Evolutionary conservation across 1,139 yeast species (phyloP).

Genomic region (Saccharomyces uvarum): DNA sequence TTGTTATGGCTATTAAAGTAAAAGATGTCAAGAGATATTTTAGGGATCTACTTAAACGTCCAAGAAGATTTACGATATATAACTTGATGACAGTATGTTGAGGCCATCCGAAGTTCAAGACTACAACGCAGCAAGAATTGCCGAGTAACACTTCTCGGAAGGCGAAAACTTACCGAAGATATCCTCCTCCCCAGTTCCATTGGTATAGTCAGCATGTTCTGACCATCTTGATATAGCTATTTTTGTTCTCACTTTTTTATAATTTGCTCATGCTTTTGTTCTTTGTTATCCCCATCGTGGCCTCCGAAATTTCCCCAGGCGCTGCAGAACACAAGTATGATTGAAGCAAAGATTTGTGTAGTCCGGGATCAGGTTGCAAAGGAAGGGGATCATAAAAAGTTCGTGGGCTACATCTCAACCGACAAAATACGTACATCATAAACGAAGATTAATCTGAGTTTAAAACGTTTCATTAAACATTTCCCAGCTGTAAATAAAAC

Average conservation of each 20-base stretch:
- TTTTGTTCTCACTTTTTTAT: neutral
- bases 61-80: too few relatives aligned
- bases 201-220: neutral
- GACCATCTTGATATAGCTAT: neutral
- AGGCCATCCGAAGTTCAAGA: neutral
- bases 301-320: constrained; percentile 1
- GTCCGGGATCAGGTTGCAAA: neutral
- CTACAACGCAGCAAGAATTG: neutral
- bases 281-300: constrained; percentile 2
- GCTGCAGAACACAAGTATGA: neutral
- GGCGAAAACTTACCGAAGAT: neutral
- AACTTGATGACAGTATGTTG: neutral
- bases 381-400: neutral
- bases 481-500: neutral
- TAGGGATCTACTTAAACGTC: neutral
- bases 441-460: neutral
- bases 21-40: neutral
- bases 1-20: neutral
- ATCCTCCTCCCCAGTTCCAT: neutral
- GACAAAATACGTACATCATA: too few relatives aligned
- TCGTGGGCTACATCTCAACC: neutral
- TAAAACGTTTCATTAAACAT: neutral
- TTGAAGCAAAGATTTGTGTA: neutral
- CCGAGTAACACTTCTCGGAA: neutral
- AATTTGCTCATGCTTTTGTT: neutral